A percentile compares a stretch with the other conserved stretches of the same genome.
phyloP scores from a whole-genome alignment of 768 basidiomycete species.

The Termitomyces bulborhizus region DNA sequence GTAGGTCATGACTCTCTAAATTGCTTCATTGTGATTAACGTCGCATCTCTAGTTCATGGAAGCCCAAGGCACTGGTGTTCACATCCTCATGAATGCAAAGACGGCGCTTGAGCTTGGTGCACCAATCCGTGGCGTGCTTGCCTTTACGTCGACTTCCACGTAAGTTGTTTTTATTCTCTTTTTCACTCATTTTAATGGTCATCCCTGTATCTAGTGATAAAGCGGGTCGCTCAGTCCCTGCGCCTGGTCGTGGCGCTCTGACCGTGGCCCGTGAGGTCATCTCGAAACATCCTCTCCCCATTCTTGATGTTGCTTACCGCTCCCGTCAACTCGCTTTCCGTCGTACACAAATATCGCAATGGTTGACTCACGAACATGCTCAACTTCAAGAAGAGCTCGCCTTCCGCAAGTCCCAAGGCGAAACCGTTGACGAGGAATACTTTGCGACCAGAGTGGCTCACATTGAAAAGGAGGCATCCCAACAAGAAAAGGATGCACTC shows the following conservation, averaged over 20 bases:
- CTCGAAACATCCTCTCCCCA: constrained; percentile 70
- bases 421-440: constrained; percentile 56
- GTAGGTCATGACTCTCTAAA: constrained; percentile 36
- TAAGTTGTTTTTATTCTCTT: constrained; percentile 31
- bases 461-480: constrained; percentile 85
- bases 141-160: constrained; percentile 95
- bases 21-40: constrained; percentile 3
- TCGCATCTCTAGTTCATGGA: constrained; percentile 77
- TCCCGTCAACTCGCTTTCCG: constrained; percentile 94
- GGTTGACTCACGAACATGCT: constrained; percentile 85
- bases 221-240: constrained; percentile 96
- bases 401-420: constrained; percentile 47
- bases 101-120: constrained; percentile 93
- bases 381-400: constrained; percentile 79
- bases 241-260: constrained; percentile 91
- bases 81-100: constrained; percentile 95
- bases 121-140: constrained; percentile 89
- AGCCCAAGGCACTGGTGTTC: constrained; percentile 92
- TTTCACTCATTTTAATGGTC: neutral
- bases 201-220: constrained; percentile 65
- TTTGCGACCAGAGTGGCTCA: constrained; percentile 71
- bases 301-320: constrained; percentile 84
- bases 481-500: constrained; percentile 92
- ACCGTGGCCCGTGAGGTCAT: constrained; percentile 82
- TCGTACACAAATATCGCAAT: constrained; percentile 89